Evolutionary conservation across 306 rosid genomes (phyloP).

Genomic region (Fragaria vesca): DNA sequence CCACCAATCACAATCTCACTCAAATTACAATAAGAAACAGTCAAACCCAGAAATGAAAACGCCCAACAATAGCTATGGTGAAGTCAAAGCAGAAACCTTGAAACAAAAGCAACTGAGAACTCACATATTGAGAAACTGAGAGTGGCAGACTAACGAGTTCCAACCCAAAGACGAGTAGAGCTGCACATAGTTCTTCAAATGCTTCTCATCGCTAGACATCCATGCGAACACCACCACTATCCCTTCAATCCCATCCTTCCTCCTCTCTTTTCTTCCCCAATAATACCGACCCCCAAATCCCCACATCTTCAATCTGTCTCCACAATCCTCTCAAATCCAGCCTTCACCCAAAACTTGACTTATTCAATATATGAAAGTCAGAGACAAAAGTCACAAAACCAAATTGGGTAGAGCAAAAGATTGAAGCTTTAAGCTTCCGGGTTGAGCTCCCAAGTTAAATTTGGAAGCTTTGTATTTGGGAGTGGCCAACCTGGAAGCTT

Average conservation of each 20-base stretch:
- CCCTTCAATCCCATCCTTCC: constrained; percentile 52
- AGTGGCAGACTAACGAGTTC: constrained; percentile 79
- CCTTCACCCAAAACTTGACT: background rate
- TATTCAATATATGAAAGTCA: background rate
- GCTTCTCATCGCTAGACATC: constrained; percentile 86
- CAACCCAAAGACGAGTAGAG: constrained; percentile 76
- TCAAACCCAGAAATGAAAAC: constrained; percentile 10
- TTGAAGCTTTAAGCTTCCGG: background rate
- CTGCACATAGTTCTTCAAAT: constrained; percentile 62
- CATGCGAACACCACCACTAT: constrained; percentile 81
- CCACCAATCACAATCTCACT: background rate
- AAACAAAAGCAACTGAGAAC: constrained; percentile 27
- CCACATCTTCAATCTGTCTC: constrained; percentile 55
- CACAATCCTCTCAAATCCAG: background rate
- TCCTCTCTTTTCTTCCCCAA: constrained; percentile 70
- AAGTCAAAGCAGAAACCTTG: background rate
- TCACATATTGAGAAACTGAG: constrained; percentile 83
- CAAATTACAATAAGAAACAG: background rate
- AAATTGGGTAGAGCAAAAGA: background rate
- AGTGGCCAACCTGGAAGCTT: background rate
- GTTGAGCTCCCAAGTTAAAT: background rate
- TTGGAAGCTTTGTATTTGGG: background rate
- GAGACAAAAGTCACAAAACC: background rate
- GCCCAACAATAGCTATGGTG: background rate
- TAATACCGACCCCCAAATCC: constrained; percentile 83